Base-by-base conservation (phyloP, 148 eudicot genomes). In the Persicaria tinctoria region DNA sequence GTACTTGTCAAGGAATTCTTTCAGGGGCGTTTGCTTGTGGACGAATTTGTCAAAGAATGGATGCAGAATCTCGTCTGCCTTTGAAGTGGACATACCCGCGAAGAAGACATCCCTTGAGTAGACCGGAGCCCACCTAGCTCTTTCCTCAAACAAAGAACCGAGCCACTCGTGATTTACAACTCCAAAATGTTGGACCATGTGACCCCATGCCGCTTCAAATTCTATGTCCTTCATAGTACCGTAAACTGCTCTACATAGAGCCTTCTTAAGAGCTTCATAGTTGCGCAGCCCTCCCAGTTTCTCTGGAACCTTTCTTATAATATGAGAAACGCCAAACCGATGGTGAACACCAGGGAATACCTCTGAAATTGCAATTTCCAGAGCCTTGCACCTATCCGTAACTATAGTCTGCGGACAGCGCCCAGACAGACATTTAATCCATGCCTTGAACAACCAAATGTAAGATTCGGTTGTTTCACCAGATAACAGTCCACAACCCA, bases 321-420 rank as follows among this genome's bases (percentile, higher is more conserved):
- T 84, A 76, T 79, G 79, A 46, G 92, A 78, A 80, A 88, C 80
- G 62, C 79, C 80, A 75, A 84, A 83, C 54, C 85, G 83, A 80
- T 90, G 92, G n/a, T 87, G 85, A 47, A 89, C 88, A 83, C 87
- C 68, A 5, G 98, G 93, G 66, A 93, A 90, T 60, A 93, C 93
- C 44, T 90, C 93, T 10, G 88, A 70, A 27, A 89, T 82, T 12
- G 93, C 89, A 79, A 69, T 73, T 75, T 84, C 85, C 78, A 93
- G 74, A 72, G 85, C 77, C 72, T 80, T 84, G 66, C 82, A 81
- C 13, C 80, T 82, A 70, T 81, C 84, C 75, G 68, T 86, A 63
- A 90, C 80, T 59, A 90, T 82, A 13, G 90, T 89, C 73, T 84
- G 88, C 74, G 96, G 98, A 75, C 88, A 82, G 3, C 92, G 89